Percentiles rank a stretch among this genome's conserved stretches.
These are phyloP conservation scores for Bruguiera sexangula DNA, from an alignment of 345 rosid genomes.

Conservation along the genomic window DNA sequence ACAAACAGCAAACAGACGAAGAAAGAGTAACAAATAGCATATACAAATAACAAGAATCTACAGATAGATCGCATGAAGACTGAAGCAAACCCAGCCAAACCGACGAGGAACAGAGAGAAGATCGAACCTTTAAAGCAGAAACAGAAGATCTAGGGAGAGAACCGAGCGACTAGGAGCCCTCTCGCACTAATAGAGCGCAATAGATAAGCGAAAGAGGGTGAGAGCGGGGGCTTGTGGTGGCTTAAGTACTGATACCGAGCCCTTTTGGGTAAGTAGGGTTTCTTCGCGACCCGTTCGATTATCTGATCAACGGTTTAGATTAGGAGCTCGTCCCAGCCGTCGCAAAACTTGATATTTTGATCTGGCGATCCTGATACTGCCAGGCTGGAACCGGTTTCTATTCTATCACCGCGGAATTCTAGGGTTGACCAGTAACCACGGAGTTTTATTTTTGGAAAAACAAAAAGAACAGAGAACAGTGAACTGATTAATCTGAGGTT, in stretches of 20 bases:
- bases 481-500: no score
- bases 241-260: neutral
- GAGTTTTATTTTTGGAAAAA: no score
- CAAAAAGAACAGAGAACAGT: no score
- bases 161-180: neutral
- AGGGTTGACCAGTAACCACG: neutral
- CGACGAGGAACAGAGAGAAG: neutral
- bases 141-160: neutral
- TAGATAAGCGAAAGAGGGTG: neutral
- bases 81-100: no score
- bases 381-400: neutral
- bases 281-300: neutral
- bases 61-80: neutral
- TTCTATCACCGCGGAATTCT: no score
- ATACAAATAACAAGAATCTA: neutral
- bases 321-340: neutral
- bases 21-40: neutral
- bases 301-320: neutral
- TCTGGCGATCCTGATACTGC: neutral
- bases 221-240: neutral
- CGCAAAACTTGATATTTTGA: neutral
- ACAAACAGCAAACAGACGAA: neutral
- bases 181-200: neutral
- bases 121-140: constrained; percentile 7
- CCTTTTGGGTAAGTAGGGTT: constrained; percentile 4